Evolutionary conservation across 306 rosid genomes (phyloP).

Genomic region (Casuarina glauca): DNA sequence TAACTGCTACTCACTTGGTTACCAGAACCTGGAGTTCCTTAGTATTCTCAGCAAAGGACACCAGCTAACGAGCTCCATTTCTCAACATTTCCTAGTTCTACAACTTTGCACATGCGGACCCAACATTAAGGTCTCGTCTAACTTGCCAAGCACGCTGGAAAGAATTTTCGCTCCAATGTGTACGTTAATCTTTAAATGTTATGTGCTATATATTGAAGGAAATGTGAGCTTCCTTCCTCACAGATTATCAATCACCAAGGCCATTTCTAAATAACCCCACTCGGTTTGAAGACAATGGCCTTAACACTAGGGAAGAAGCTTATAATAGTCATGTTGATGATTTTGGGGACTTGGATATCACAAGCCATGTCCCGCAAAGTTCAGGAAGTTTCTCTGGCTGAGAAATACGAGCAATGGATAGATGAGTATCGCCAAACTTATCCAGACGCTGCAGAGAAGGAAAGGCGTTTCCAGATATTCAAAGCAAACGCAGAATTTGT

Average conservation of each 20-base stretch:
- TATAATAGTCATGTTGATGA: not conserved
- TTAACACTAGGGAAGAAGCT: not conserved
- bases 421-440: constrained; percentile 18
- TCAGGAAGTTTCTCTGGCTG: constrained; percentile 23
- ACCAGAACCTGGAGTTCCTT: no score
- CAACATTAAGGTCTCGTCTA: no score
- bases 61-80: no score
- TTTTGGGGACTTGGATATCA: constrained; percentile 26
- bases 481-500: constrained; percentile 30
- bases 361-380: constrained; percentile 27
- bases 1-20: no score
- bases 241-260: not conserved
- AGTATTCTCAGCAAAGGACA: no score
- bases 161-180: no score
- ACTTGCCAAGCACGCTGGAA: no score
- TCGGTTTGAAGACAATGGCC: constrained; percentile 17
- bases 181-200: no score
- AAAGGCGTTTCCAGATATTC: constrained; percentile 34
- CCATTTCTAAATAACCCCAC: not conserved
- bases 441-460: constrained; percentile 28
- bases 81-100: no score
- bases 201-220: not conserved
- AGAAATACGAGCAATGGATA: constrained; percentile 38
- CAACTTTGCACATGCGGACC: no score
- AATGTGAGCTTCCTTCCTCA: not conserved